A percentile compares a stretch with the other conserved stretches of the same genome.
Conservation (phyloP, 441 rosid genomes). For the Pelargonium myrrhifolium region DNA sequence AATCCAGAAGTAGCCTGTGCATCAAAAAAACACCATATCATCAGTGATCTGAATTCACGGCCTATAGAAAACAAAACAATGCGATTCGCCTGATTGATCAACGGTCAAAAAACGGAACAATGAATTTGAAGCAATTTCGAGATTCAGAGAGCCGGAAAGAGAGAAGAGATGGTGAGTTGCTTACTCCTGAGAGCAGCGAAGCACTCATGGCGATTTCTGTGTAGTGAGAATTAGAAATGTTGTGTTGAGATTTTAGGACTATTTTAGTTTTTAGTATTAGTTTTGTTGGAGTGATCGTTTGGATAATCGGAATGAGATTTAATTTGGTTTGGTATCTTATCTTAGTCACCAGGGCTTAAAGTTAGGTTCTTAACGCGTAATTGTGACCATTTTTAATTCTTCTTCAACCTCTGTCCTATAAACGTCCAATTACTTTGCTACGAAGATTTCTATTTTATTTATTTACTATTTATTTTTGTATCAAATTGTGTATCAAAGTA, state of each 20-base stretch:
- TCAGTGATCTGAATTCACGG: neutral
- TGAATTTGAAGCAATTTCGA: neutral
- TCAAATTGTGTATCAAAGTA: too few relatives aligned
- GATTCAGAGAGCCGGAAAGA: neutral
- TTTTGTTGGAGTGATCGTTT: too few relatives aligned
- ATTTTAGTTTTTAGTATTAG: too few relatives aligned
- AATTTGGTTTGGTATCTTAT: too few relatives aligned
- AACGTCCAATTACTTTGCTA: too few relatives aligned
- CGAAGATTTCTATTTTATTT: too few relatives aligned
- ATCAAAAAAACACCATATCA: neutral
- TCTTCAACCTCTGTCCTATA: too few relatives aligned
- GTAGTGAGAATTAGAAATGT: neutral
- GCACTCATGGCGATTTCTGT: constrained; percentile 44
- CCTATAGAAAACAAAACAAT: neutral
- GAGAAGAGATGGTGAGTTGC: neutral
- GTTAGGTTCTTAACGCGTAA: too few relatives aligned
- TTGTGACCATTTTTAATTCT: too few relatives aligned
- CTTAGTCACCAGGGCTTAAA: too few relatives aligned
- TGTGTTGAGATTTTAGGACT: neutral
- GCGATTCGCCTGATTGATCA: neutral
- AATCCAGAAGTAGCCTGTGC: constrained; percentile 57
- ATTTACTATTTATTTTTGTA: too few relatives aligned
- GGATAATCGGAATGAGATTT: too few relatives aligned
- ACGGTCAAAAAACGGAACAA: neutral
- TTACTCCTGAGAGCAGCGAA: constrained; percentile 36